Base-by-base conservation (phyloP, 2,329 filamentous ascomycete species). In the Ambrosiella xylebori region DNA sequence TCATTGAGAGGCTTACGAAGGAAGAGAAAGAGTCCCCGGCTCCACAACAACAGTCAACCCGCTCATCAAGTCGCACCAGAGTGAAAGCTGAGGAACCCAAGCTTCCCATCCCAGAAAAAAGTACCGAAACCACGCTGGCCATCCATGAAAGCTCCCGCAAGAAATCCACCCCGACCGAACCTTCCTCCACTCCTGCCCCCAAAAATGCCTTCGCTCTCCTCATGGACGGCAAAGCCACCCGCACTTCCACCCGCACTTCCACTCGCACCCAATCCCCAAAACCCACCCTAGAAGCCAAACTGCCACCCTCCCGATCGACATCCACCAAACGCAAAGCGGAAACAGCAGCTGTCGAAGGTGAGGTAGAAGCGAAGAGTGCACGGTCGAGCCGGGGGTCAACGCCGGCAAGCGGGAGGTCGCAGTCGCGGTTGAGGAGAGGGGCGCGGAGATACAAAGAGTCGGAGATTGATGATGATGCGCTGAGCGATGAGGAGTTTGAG, bases 401-500 rank as follows among this genome's bases (percentile, higher is more conserved):
- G 0, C 89, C 89, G 0, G 75, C 76, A 0, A 79, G 76, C 36
- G 71, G 68, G 1, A 76, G 77, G 1, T 70, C 71, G 4, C 74
- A 80, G 17, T 70, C 74, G 1, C 76, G 78, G 12, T 53, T 58
- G 35, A 58, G 44, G 7, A 61, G 27, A 37, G 40, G 39, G 6
- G 27, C 44, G 2, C 27, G 15, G 35, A n/a, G 9, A 3, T 51
- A 51, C 35, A 51, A 51, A 19, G 47, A 51, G 19, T 0, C 81
- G 82, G 63, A 70, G 75, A 65, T 83, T 61, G 78, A 78, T 1
- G 80, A 83, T 44, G 77, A 80, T 37, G 69, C 71, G 62, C 72
- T 96, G 8, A 90, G 85, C 5, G 91, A 97, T 62, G 79, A 85
- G 37, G 84, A 88, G 63, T 97, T 93, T 65, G 90, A 95, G 67